Evolutionary conservation across 257 asterid species (phyloP).

Genomic region (Scutellaria galericulata): DNA sequence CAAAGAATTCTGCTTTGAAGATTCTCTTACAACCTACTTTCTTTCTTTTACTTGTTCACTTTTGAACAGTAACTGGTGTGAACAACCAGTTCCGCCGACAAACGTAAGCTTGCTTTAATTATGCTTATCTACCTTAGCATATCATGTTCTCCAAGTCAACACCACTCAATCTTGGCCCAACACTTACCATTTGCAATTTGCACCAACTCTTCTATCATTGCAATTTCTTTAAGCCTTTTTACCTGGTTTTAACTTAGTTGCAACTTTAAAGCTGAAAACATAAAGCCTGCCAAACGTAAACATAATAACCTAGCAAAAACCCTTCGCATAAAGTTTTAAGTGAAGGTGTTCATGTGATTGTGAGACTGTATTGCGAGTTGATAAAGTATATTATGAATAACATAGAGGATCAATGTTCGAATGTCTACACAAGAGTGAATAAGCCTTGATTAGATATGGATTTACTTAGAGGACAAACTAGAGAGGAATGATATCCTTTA

Average conservation of each 20-base stretch:
- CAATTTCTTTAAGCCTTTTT: not conserved
- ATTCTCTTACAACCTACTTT: conserved; percentile 35
- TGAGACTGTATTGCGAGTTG: too few species aligned
- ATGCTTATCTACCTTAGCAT: conserved; percentile 30
- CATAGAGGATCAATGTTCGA: not conserved
- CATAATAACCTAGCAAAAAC: not conserved
- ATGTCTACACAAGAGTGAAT: too few species aligned
- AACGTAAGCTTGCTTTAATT: conserved; percentile 6
- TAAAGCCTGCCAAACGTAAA: not conserved
- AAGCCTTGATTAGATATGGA: too few species aligned
- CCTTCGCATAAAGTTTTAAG: conserved; percentile 12
- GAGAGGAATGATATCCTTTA: too few species aligned
- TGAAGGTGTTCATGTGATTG: not conserved
- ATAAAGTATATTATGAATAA: not conserved
- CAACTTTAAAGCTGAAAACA: not conserved
- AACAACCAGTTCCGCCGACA: conserved; percentile 20
- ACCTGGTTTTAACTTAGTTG: not conserved
- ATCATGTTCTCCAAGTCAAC: conserved; percentile 25
- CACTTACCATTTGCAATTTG: not conserved
- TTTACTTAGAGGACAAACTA: too few species aligned
- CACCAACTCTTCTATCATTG: not conserved
- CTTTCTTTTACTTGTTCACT: not conserved
- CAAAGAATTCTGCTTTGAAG: conserved; percentile 31
- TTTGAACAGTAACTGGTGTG: conserved; percentile 25
- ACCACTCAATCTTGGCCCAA: conserved; percentile 23